Evolutionary conservation across 306 rosid species (phyloP), one percentile per base, ranked within the genome.

Genomic region (Vigna nakashimae): DNA sequence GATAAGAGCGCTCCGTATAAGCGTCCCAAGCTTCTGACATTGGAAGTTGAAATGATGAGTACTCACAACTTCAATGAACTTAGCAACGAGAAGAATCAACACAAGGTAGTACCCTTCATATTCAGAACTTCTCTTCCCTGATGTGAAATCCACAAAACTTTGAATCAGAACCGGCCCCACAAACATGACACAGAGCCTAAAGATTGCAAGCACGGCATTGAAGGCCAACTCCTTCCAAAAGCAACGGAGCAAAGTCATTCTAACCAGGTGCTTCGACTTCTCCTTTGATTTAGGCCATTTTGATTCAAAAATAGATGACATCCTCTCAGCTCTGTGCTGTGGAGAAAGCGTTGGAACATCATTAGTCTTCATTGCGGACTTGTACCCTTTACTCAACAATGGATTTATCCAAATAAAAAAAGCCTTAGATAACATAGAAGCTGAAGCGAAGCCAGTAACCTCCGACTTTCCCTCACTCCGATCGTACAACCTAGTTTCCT

Each of bases 371-470:
- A 92, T 51, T 0, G 93, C 89, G 0, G 91, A 73, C 34, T 75
- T 88, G 84, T 89, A 86, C 50, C 97, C 97, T 84, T 86, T 82
- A 16, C 81, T 74, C 55, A 92, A 82, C 70, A 92, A 78, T 24
- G 97, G 97, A 63, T 92, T 90, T 78, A 92, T 83, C 97, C 97
- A 92, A 49, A 82, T 10, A 91, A 86, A 89, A 62, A 90, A 85
- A 9, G 88, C 86, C 78, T 89, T 92, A 4, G 93, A 89, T 11
- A 89, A 7, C 4, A 83, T 2, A 24, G 96, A 88, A 84, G 96
- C 96, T 5, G 97, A 88, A 77, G 96, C 93, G 73, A 82, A 92
- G 6, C 43, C 87, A 51, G 86, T 83, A 60, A 87, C 89, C 46
- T 83, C 80, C 5, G 86, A 26, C 68, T 84, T 77, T 66, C 34